Percentiles rank a stretch among this genome's conserved stretches.
Conservation (phyloP, 2,329 filamentous ascomycete species). For the Sarocladiaceae sp. region DNA sequence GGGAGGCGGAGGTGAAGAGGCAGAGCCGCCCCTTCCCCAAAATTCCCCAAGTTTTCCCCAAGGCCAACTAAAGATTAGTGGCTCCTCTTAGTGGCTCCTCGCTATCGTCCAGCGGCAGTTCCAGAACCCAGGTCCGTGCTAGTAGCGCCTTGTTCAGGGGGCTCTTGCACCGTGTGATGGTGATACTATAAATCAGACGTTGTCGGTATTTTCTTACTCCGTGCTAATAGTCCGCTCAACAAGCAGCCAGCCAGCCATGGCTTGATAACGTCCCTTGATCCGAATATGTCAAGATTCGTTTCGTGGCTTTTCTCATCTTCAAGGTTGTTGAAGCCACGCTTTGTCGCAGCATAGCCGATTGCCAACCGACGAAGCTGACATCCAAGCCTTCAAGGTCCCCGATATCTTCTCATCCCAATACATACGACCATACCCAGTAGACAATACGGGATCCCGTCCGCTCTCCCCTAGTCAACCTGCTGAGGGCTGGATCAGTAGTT, state of each 20-base stretch:
- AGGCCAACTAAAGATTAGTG: no score
- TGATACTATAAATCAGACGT: not conserved
- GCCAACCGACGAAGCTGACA: not conserved
- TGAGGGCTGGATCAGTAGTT: not conserved
- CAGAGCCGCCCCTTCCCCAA: not conserved
- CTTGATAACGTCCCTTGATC: not conserved
- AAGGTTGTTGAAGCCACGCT: not conserved
- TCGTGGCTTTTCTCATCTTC: no score
- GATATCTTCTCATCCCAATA: not conserved
- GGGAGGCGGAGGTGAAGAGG: no score
- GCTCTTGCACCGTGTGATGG: not conserved
- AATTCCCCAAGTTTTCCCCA: constrained; percentile 4
- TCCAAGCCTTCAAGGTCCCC: not conserved
- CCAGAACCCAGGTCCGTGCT: not conserved
- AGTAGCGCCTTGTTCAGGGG: no score
- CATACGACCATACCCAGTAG: not conserved
- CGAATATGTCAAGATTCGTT: no score
- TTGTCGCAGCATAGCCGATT: not conserved
- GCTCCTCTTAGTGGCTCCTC: no score
- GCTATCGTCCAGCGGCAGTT: not conserved
- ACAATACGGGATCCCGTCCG: not conserved
- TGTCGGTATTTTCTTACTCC: not conserved
- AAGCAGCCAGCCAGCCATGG: not conserved
- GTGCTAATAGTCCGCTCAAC: not conserved
- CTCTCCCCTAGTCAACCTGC: not conserved